Conservation (phyloP, 176 grass and related monocot genomes). For the Juncus effusus region DNA sequence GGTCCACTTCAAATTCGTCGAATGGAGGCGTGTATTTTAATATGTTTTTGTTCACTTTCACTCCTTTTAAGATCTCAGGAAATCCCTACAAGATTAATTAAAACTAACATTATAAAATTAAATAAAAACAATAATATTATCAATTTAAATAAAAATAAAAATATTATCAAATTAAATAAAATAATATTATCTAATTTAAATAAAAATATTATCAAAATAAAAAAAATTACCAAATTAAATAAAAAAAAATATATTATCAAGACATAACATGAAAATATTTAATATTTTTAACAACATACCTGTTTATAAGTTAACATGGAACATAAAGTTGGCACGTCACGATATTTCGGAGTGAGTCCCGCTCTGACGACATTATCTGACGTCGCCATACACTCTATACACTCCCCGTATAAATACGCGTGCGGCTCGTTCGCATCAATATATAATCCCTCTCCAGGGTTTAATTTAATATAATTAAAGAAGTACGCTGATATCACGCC, state of each 20-base stretch:
- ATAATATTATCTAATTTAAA: too few species aligned
- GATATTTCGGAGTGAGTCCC: constrained; percentile 87
- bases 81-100: constrained; percentile 38
- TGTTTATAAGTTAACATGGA: constrained; percentile 94
- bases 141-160: too few species aligned
- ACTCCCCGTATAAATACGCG: constrained; percentile 84
- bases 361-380: constrained; percentile 89
- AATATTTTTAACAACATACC: constrained; percentile 26
- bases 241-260: too few species aligned
- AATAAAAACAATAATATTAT: too few species aligned
- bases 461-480: constrained; percentile 83
- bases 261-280: too few species aligned
- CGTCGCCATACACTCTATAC: constrained; percentile 87
- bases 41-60: constrained; percentile 38
- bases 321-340: constrained; percentile 76
- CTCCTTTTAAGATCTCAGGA: constrained; percentile 61
- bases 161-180: too few species aligned
- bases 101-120: not conserved
- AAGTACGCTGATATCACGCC: constrained; percentile 69
- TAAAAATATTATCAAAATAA: too few species aligned
- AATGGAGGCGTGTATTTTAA: constrained; percentile 77
- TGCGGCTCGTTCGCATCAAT: constrained; percentile 81
- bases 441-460: constrained; percentile 79
- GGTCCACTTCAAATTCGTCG: constrained; percentile 82
- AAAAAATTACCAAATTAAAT: too few species aligned